These are phyloP conservation scores for Cadophora malorum DNA, from an alignment of 2,329 filamentous ascomycete genomes.

Conservation along the genomic window DNA sequence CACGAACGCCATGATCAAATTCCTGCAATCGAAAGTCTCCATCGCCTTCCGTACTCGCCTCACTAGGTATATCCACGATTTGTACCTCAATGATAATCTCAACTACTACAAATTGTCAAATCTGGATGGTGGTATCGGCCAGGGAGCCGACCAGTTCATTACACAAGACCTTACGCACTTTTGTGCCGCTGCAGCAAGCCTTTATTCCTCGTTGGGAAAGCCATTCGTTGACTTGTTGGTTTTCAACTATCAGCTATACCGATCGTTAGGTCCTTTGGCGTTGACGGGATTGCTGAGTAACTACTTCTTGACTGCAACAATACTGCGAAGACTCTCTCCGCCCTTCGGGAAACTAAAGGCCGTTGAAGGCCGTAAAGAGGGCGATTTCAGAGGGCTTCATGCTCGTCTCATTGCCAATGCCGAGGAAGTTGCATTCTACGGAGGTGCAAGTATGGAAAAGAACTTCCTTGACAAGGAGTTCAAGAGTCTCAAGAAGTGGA, in stretches of 20 bases:
- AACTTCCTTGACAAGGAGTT: constrained; percentile 91
- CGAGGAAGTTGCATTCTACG: constrained; percentile 97
- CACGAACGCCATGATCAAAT: constrained; percentile 99
- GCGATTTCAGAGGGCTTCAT: constrained; percentile 91
- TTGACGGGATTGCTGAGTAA: constrained; percentile 86
- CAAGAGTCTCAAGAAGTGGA: constrained; percentile 91
- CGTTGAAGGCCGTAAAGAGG: constrained; percentile 92
- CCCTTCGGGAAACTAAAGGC: constrained; percentile 97
- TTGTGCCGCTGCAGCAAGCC: constrained; percentile 86
- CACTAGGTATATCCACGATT: constrained; percentile 94
- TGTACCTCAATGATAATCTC: constrained; percentile 92
- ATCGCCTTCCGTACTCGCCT: constrained; percentile 96
- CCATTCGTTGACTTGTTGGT: constrained; percentile 96
- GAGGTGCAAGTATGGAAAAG: constrained; percentile 93
- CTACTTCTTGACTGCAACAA: constrained; percentile 92
- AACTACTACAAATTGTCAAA: constrained; percentile 97
- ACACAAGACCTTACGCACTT: constrained; percentile 96
- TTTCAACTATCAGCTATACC: constrained; percentile 97
- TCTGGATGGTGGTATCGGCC: constrained; percentile 88
- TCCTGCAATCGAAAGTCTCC: constrained; percentile 94
- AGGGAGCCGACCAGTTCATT: constrained; percentile 95
- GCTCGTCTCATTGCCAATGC: constrained; percentile 94
- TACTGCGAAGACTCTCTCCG: constrained; percentile 86
- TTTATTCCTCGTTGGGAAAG: constrained; percentile 98
- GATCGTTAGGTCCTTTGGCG: constrained; percentile 86